phyloP scores from a whole-genome alignment of 371 early-diverging fungal genomes.

The Mucor racemosus region DNA sequence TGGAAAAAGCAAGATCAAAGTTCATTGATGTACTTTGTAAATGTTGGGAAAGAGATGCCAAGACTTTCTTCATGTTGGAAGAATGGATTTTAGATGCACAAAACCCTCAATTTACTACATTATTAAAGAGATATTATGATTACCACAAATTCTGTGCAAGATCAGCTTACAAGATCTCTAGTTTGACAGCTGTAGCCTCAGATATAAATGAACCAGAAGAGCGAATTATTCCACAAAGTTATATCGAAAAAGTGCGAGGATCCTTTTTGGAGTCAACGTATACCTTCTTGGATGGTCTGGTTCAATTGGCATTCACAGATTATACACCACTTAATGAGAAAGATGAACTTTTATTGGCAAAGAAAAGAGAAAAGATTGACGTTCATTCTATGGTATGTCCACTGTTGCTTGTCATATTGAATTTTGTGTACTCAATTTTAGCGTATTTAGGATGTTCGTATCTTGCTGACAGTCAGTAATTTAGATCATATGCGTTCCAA shows the following conservation, averaged over 20 bases:
- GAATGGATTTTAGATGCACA: constrained; percentile 86
- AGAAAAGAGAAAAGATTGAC: constrained; percentile 48
- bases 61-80: constrained; percentile 79
- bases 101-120: constrained; percentile 65
- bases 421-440: background rate
- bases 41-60: constrained; percentile 76
- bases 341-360: constrained; percentile 43
- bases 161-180: constrained; percentile 64
- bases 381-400: constrained; percentile 46
- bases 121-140: constrained; percentile 70
- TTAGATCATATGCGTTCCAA: constrained; percentile 69
- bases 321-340: constrained; percentile 47
- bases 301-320: constrained; percentile 66
- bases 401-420: background rate
- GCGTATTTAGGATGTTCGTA: constrained; percentile 60
- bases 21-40: constrained; percentile 61
- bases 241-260: constrained; percentile 62
- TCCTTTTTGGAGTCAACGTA: constrained; percentile 69
- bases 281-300: constrained; percentile 74
- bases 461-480: constrained; percentile 82
- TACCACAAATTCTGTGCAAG: constrained; percentile 76
- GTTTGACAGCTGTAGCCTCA: constrained; percentile 53
- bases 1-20: constrained; percentile 60
- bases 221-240: constrained; percentile 34
- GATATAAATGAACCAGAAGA: constrained; percentile 28